These are phyloP conservation scores for Aureobasidium sp. DNA, from an alignment of 2,329 filamentous ascomycete species.

Conservation along the genomic window DNA sequence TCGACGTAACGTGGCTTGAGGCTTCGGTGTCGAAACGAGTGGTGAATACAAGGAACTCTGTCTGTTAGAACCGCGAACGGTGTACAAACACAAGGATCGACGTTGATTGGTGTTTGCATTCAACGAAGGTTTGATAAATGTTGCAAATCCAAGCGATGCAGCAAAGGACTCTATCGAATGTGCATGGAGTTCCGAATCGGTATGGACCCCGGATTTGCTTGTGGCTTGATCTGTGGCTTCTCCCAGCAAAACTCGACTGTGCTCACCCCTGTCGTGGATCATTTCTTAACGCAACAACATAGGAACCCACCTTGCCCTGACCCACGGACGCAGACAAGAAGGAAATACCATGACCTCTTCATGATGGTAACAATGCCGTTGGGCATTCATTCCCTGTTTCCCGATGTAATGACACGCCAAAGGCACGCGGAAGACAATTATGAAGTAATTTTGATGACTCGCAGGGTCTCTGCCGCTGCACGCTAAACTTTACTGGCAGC, in stretches of 20 bases:
- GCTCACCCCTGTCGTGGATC: background rate
- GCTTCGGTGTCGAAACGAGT: background rate
- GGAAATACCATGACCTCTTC: background rate
- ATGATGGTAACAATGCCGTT: background rate
- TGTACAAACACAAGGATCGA: background rate
- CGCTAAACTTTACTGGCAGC: constrained; percentile 5
- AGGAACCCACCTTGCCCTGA: background rate
- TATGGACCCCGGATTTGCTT: background rate
- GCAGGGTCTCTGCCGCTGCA: background rate
- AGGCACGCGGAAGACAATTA: constrained; percentile 3
- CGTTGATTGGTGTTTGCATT: background rate
- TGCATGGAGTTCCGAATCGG: background rate
- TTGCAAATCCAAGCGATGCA: background rate
- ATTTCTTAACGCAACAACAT: background rate
- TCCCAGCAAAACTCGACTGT: background rate
- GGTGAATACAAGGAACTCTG: background rate
- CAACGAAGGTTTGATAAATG: background rate
- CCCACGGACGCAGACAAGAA: background rate
- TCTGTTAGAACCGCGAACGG: background rate
- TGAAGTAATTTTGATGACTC: constrained; percentile 1
- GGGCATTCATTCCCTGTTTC: background rate
- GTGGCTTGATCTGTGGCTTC: background rate
- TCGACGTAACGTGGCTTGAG: constrained; percentile 1
- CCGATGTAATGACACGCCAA: background rate
- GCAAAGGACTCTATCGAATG: background rate